A percentile compares a stretch with the other conserved stretches of the same genome.
These are phyloP conservation scores for Thymus mandschuricus DNA, from an alignment of 257 asterid genomes.

Conservation along the genomic window DNA sequence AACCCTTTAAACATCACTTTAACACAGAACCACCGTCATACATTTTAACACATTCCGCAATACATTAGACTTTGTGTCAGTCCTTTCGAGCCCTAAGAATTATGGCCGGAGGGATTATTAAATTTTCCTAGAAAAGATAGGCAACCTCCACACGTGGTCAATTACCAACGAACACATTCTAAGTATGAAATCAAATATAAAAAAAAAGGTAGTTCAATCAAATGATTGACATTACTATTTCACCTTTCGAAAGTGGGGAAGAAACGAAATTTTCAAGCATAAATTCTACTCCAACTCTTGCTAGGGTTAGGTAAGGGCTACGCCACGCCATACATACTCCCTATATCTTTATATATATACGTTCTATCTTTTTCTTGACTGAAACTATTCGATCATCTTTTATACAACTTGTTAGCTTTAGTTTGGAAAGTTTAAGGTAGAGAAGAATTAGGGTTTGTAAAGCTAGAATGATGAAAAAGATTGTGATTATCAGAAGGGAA, in stretches of 20 bases:
- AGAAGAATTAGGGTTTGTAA: not conserved
- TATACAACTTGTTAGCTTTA: not conserved
- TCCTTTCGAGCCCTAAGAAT: no score
- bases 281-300: slow-evolving; percentile 1
- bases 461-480: slow-evolving; percentile 35
- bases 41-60: no score
- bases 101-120: no score
- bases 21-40: no score
- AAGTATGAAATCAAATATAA: not conserved
- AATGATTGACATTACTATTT: not conserved
- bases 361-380: not conserved
- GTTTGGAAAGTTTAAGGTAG: not conserved
- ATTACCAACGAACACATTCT: not conserved
- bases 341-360: not conserved
- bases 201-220: not conserved
- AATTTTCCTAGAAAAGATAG: not conserved
- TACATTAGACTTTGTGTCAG: no score
- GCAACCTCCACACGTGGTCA: not conserved
- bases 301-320: slow-evolving; percentile 24
- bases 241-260: slow-evolving; percentile 24
- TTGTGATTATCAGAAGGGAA: not conserved
- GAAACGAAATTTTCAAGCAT: not conserved
- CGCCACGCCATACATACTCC: no score
- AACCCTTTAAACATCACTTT: no score
- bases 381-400: not conserved